Evolutionary conservation across 495 filamentous ascomycete species (phyloP).

Genomic region (Beverwykella pulmonaria): DNA sequence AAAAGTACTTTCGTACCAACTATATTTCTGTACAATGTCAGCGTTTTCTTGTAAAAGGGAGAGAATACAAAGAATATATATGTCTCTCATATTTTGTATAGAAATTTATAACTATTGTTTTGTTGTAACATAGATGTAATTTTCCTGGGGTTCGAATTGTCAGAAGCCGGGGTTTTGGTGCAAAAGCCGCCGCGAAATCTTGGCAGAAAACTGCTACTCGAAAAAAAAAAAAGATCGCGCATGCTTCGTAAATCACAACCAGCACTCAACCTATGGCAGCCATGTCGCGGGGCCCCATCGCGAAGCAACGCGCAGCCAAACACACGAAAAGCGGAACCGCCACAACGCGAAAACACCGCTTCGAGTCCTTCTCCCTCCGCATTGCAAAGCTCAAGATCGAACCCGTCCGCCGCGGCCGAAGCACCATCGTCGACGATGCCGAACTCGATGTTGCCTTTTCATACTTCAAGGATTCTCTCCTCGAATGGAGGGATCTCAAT

Average conservation of each 20-base stretch:
- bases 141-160: not conserved
- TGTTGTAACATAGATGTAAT: conserved; percentile 16
- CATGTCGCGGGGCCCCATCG: conserved; percentile 64
- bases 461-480: conserved; percentile 77
- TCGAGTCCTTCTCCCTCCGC: conserved; percentile 89
- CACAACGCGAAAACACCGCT: conserved; percentile 79
- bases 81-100: too few relatives aligned
- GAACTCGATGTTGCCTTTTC: conserved; percentile 68
- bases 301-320: conserved; percentile 57
- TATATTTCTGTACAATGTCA: too few relatives aligned
- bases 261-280: conserved; percentile 35
- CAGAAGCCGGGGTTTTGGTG: not conserved
- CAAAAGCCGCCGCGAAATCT: conserved; percentile 23
- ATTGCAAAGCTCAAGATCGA: conserved; percentile 93
- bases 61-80: too few relatives aligned
- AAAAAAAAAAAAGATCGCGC: not conserved
- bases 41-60: too few relatives aligned
- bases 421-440: conserved; percentile 76
- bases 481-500: conserved; percentile 90
- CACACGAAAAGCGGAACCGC: conserved; percentile 58
- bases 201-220: conserved; percentile 6
- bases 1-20: too few relatives aligned
- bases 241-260: conserved; percentile 1
- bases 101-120: too few relatives aligned
- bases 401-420: conserved; percentile 82